Evolutionary conservation across 495 filamentous ascomycete genomes (phyloP), one percentile per base, ranked within the genome.

Genomic region (Baudoinia panamericana): DNA sequence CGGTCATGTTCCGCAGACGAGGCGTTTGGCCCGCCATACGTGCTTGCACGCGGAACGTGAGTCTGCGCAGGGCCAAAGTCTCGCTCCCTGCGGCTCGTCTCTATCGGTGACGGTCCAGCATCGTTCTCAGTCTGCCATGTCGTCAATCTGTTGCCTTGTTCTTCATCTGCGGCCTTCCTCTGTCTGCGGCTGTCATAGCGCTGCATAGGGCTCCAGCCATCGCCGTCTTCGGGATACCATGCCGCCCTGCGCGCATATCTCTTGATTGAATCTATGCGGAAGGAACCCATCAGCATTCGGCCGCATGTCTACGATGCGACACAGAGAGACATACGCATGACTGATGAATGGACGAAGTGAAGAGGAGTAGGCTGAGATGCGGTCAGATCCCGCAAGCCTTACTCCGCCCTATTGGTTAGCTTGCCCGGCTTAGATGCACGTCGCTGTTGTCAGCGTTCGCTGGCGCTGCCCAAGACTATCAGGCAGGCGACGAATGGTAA

Each of bases 201-300:
- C 12, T 42, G 35, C 21, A 40, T 45, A 13, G 28, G 37, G 23
- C 45, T 50, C 36, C 41, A 50, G 10, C 22, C 38, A 5, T 18
- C 39, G 1, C 23, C 18, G 12, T 36, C 36, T 2, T 25, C 12
- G 35, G 16, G 27, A 28, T 42, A 50, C 47, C 47, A 50, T 22
- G 47, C 47, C 11, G 33, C 27, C 5, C 36, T 20, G 6, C 42
- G 41, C 4, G 47, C 47, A 15, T 32, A 36, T 25, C 41, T 45
- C 20, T 50, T 50, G 41, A 50, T 41, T 3, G 47, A 39, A 36
- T 50, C 41, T 48, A 39, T 19, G 5, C 42, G 42, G 19, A 45
- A 39, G 10, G 39, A 19, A 13, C 22, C 39, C 30, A 34, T 42
- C 19, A 42, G 39, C 26, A 33, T 24, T n/a, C n/a, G n/a, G n/a